phyloP scores from a whole-genome alignment of 1,284 basidiomycete genomes.

The Ustanciosporium gigantosporum region DNA sequence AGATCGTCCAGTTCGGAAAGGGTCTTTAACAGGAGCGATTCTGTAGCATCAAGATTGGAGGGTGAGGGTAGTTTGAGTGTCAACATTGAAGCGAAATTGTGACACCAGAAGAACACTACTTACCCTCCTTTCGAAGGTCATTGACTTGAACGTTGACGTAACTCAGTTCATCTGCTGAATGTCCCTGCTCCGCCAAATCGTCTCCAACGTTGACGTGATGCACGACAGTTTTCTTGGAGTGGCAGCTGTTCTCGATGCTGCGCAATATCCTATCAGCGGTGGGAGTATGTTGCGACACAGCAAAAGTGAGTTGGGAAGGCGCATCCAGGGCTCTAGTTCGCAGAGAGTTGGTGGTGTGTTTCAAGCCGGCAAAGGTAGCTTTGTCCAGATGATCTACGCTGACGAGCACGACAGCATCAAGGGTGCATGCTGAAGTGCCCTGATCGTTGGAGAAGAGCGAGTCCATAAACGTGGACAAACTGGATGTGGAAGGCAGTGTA shows the following conservation, averaged over 20 bases:
- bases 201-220: too few relatives aligned
- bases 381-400: constrained; percentile 2
- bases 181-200: too few relatives aligned
- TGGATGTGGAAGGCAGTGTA: constrained; percentile 9
- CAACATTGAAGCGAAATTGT: neutral
- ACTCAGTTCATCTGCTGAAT: neutral
- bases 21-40: constrained; percentile 5
- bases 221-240: too few relatives aligned
- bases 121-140: constrained; percentile 13
- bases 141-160: constrained; percentile 1
- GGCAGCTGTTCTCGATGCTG: neutral
- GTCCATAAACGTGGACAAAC: constrained; percentile 8
- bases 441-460: constrained; percentile 10
- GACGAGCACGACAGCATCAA: constrained; percentile 21
- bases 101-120: constrained; percentile 2
- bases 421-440: constrained; percentile 9
- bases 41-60: neutral
- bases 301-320: constrained; percentile 32
- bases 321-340: constrained; percentile 24
- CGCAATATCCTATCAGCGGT: neutral
- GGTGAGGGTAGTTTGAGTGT: neutral
- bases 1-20: constrained; percentile 11
- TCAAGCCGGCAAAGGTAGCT: constrained; percentile 12
- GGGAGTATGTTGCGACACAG: neutral
- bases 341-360: constrained; percentile 20